These are phyloP conservation scores for Phaeotremella skinneri DNA, from an alignment of 768 basidiomycete genomes.

Conservation along the genomic window DNA sequence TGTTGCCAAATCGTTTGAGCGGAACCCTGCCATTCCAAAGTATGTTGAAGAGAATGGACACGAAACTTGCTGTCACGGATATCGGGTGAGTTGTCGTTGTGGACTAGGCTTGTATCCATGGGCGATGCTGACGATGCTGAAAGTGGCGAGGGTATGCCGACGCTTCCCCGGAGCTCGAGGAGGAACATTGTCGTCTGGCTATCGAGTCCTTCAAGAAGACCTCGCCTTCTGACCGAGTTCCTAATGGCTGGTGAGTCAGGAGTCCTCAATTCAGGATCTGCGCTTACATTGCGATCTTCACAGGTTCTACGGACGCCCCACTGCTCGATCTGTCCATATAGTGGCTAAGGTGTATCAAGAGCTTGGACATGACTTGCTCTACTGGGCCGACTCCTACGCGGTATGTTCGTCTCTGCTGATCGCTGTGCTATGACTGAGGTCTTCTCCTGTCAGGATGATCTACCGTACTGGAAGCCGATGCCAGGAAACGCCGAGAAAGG, in stretches of 20 bases:
- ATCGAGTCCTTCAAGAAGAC: slow-evolving; percentile 29
- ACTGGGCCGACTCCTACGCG: slow-evolving; percentile 36
- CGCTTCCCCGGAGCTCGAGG: slow-evolving; percentile 29
- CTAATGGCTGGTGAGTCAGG: slow-evolving; percentile 23
- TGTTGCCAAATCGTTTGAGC: slow-evolving; percentile 43
- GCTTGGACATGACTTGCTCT: slow-evolving; percentile 37
- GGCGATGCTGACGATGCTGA: background rate
- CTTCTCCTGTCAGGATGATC: slow-evolving; percentile 24
- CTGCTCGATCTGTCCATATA: slow-evolving; percentile 23
- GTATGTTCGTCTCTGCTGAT: background rate
- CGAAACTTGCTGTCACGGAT: slow-evolving; percentile 33
- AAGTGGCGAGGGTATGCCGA: slow-evolving; percentile 32
- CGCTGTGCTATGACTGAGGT: background rate
- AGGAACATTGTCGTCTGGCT: slow-evolving; percentile 34
- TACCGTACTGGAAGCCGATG: slow-evolving; percentile 35
- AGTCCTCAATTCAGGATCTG: slow-evolving; percentile 10
- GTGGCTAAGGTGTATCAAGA: slow-evolving; percentile 42
- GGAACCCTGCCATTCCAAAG: slow-evolving; percentile 28
- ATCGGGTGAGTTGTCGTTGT: slow-evolving; percentile 17
- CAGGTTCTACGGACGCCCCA: slow-evolving; percentile 33
- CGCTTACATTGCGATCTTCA: background rate
- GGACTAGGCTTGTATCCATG: background rate
- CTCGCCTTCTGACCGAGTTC: slow-evolving; percentile 29
- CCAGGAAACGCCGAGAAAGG: slow-evolving; percentile 25
- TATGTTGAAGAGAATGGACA: slow-evolving; percentile 37